phyloP scores from a whole-genome alignment of 2,329 filamentous ascomycete species.

The Didymella exigua region DNA sequence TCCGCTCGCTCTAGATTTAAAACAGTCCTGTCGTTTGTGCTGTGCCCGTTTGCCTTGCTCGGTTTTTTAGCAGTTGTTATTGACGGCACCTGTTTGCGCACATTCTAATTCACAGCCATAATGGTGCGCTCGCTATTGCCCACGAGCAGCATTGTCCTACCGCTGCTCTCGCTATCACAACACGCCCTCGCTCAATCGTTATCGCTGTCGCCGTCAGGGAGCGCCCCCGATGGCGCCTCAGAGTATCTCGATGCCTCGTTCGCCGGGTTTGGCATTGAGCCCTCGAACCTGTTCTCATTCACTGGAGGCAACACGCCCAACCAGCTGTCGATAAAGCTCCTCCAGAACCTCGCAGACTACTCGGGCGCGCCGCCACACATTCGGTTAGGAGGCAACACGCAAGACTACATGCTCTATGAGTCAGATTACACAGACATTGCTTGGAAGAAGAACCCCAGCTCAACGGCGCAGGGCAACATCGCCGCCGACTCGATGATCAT shows the following conservation, averaged over 20 bases:
- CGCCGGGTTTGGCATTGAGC: constrained; percentile 60
- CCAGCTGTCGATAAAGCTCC: constrained; percentile 53
- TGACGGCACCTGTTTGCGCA: constrained; percentile 4
- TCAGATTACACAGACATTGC: constrained; percentile 43
- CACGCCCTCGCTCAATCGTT: constrained; percentile 38
- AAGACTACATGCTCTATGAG: constrained; percentile 57
- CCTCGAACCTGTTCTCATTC: constrained; percentile 60
- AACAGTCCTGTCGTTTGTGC: constrained; percentile 15
- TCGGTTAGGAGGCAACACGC: constrained; percentile 58
- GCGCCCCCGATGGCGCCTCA: constrained; percentile 39
- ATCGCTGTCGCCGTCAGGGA: constrained; percentile 40
- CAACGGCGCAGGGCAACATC: constrained; percentile 49
- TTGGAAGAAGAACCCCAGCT: constrained; percentile 48
- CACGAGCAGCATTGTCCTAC: constrained; percentile 15
- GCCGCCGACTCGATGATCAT: constrained; percentile 54
- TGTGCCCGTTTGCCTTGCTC: not conserved
- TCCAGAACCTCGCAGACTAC: constrained; percentile 57
- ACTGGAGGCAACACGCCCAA: constrained; percentile 53
- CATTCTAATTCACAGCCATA: constrained; percentile 9
- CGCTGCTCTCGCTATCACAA: constrained; percentile 27
- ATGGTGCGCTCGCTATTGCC: constrained; percentile 31
- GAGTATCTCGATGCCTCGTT: constrained; percentile 52
- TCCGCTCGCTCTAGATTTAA: constrained; percentile 5
- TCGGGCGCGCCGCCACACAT: constrained; percentile 57
- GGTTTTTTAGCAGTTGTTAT: constrained; percentile 12